These are phyloP conservation scores for Sugiyamaella castrensis DNA, from an alignment of 1,139 yeast species.

Conservation along the genomic window DNA sequence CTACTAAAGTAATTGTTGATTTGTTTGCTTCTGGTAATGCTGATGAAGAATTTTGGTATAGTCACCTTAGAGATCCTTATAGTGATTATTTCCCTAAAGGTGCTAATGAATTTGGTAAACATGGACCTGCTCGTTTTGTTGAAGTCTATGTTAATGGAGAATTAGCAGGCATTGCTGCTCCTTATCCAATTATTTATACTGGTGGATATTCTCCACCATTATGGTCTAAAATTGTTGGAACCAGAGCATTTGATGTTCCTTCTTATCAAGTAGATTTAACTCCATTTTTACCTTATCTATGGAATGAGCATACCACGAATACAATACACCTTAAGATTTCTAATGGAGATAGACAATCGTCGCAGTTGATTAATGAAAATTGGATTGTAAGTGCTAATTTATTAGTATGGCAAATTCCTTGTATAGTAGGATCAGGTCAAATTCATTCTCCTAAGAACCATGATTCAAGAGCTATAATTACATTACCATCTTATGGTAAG, in stretches of 20 bases:
- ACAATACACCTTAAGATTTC: constrained; percentile 41
- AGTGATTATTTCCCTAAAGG: constrained; percentile 12
- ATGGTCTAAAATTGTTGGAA: constrained; percentile 77
- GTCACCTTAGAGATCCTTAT: constrained; percentile 13
- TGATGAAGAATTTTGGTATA: constrained; percentile 82
- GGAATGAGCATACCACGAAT: constrained; percentile 39
- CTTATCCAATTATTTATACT: constrained; percentile 56
- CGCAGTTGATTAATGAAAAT: constrained; percentile 36
- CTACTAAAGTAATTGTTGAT: constrained; percentile 57
- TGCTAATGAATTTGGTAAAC: constrained; percentile 45
- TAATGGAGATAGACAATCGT: constrained; percentile 45
- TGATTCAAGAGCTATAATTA: constrained; percentile 5
- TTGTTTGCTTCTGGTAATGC: constrained; percentile 72
- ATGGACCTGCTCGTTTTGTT: constrained; percentile 47
- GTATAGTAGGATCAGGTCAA: constrained; percentile 32
- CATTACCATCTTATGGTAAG: constrained; percentile 6
- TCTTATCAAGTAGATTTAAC: constrained; percentile 65
- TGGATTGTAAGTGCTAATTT: constrained; percentile 73
- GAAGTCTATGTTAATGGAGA: constrained; percentile 35
- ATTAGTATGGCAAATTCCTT: constrained; percentile 53
- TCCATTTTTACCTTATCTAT: constrained; percentile 59
- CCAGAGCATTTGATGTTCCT: constrained; percentile 68
- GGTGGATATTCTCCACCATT: constrained; percentile 77
- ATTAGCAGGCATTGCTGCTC: constrained; percentile 39
- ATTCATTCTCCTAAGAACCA: constrained; percentile 3